phyloP scores from a whole-genome alignment of 2,329 filamentous ascomycete species.

The Furcasterigmium furcatum region DNA sequence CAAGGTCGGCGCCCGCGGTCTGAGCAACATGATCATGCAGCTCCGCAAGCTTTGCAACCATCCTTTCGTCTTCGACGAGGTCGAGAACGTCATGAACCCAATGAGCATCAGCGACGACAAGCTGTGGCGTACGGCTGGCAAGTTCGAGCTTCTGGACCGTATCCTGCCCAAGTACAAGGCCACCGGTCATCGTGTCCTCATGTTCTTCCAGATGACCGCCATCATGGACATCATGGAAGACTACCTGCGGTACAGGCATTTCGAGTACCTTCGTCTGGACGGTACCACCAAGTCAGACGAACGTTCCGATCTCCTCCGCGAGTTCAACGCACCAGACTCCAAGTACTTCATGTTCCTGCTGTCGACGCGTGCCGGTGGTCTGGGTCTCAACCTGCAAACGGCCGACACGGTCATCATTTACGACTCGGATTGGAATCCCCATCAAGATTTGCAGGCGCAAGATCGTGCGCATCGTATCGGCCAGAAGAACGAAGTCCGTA shows the following conservation, averaged over 20 bases:
- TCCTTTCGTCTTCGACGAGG: conserved; percentile 96
- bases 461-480: conserved; percentile 99
- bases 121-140: conserved; percentile 92
- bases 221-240: conserved; percentile 99
- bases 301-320: conserved; percentile 81
- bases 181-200: conserved; percentile 90
- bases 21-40: conserved; percentile 99
- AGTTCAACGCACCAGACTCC: conserved; percentile 87
- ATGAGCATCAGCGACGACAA: conserved; percentile 84
- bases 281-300: conserved; percentile 98
- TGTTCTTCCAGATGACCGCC: conserved; percentile 99
- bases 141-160: conserved; percentile 93
- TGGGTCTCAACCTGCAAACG: conserved; percentile 94
- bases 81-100: conserved; percentile 98
- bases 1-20: conserved; percentile 87
- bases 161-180: conserved; percentile 89
- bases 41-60: conserved; percentile 98
- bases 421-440: conserved; percentile 99
- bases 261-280: conserved; percentile 88
- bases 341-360: conserved; percentile 97
- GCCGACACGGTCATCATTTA: conserved; percentile 99
- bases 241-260: conserved; percentile 78
- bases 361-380: conserved; percentile 96
- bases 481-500: conserved; percentile 98
- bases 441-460: conserved; percentile 97